Evolutionary conservation across 208 protist genomes (phyloP).

Genomic region (Leishmania turanica): DNA sequence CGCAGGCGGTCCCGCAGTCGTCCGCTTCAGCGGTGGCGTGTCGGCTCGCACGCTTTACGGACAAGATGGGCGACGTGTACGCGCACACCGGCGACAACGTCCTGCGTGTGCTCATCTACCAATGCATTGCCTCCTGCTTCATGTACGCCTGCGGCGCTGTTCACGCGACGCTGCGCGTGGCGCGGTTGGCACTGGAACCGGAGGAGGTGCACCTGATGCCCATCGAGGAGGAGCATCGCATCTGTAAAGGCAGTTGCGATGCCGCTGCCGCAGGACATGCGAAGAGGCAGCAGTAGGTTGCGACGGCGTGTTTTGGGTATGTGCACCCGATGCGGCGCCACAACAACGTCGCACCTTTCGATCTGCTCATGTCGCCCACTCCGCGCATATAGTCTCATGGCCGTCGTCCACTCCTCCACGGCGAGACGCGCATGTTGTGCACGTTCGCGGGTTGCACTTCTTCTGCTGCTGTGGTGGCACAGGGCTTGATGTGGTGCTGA

Average conservation of each 20-base stretch:
- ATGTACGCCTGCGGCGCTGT: constrained; percentile 22
- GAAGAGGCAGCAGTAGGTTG: not conserved
- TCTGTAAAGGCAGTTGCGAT: not conserved
- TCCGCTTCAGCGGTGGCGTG: not conserved
- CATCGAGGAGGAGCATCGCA: constrained; percentile 28
- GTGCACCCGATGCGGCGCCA: not conserved
- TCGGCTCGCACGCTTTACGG: not conserved
- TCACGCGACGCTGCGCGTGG: constrained; percentile 36
- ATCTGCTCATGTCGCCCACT: not conserved
- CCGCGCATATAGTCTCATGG: not conserved
- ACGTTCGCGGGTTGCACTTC: not conserved
- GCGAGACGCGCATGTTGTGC: not conserved
- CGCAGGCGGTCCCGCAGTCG: constrained; percentile 7
- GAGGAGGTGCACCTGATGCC: constrained; percentile 40
- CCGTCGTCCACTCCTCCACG: no score
- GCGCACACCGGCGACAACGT: not conserved
- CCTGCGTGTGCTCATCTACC: constrained; percentile 20
- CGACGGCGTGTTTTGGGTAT: not conserved
- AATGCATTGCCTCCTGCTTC: constrained; percentile 17
- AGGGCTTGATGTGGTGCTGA: not conserved
- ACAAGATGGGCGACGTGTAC: constrained; percentile 16
- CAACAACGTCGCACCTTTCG: not conserved
- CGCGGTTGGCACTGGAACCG: constrained; percentile 31
- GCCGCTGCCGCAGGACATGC: not conserved
- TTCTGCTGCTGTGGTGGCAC: not conserved